Conservation (phyloP, 768 basidiomycete genomes). For the Suillus occidentalis region DNA sequence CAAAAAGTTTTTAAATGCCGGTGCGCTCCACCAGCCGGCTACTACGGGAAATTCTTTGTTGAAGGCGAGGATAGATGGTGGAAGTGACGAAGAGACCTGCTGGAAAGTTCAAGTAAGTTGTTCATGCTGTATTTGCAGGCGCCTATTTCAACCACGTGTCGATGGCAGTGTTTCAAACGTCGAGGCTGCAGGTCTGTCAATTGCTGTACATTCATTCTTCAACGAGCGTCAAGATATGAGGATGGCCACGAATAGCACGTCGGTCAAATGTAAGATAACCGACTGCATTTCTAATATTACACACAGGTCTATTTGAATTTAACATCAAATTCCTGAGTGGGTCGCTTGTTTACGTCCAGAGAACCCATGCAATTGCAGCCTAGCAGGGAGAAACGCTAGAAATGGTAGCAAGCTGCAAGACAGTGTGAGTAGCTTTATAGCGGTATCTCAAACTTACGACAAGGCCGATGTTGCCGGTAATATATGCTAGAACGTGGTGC, state of each 20-base stretch:
- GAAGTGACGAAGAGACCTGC: neutral
- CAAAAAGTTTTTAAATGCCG: neutral
- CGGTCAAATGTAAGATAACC: neutral
- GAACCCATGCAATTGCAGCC: neutral
- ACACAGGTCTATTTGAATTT: neutral
- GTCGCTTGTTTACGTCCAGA: too few relatives aligned
- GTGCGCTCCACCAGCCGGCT: neutral
- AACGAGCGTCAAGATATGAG: neutral
- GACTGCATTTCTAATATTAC: neutral
- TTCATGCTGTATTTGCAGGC: neutral
- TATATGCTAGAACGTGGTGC: neutral
- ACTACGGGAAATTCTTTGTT: neutral
- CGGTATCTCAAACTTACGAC: neutral
- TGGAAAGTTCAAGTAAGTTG: neutral
- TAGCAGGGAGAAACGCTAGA: neutral
- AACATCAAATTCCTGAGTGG: neutral
- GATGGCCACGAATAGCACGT: neutral
- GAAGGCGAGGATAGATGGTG: neutral
- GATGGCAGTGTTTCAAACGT: neutral
- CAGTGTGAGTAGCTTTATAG: neutral
- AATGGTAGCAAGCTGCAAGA: neutral
- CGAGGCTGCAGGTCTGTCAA: neutral
- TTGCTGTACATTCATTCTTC: neutral
- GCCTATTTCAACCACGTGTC: neutral
- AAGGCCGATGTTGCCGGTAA: neutral